A percentile compares a stretch with the other conserved stretches of the same genome.
These are phyloP conservation scores for Cladorrhinum samala DNA, from an alignment of 495 filamentous ascomycete species.

Conservation along the genomic window DNA sequence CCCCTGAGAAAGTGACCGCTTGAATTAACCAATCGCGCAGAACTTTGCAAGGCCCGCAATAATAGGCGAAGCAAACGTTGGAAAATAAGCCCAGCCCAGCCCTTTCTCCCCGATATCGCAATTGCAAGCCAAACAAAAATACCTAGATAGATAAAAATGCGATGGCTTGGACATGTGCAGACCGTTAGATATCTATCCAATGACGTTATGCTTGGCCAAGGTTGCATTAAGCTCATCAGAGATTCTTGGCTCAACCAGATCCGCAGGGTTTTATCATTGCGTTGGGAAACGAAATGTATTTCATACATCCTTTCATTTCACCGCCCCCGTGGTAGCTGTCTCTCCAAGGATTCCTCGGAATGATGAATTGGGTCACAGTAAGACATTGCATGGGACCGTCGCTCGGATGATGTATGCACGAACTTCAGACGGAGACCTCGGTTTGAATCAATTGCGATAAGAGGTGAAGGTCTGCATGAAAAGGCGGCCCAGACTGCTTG, in stretches of 20 bases:
- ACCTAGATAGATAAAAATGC: not conserved
- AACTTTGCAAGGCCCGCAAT: no score
- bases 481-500: not conserved
- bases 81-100: not conserved
- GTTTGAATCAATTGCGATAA: not conserved
- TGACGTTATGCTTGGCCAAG: constrained; percentile 10
- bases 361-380: not conserved
- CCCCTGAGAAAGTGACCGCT: not conserved
- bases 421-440: no score
- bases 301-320: not conserved
- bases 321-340: not conserved
- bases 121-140: not conserved
- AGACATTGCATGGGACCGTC: no score
- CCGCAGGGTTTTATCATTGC: not conserved
- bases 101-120: not conserved
- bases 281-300: constrained; percentile 3
- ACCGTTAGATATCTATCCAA: not conserved
- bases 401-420: no score
- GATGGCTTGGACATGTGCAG: no score
- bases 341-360: not conserved
- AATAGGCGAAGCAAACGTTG: no score
- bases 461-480: not conserved
- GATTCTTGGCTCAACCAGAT: not conserved
- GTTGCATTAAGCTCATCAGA: constrained; percentile 3
- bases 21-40: not conserved